Evolutionary conservation across 2,329 filamentous ascomycete genomes (phyloP).

Genomic region (Chaetomium strumarium): DNA sequence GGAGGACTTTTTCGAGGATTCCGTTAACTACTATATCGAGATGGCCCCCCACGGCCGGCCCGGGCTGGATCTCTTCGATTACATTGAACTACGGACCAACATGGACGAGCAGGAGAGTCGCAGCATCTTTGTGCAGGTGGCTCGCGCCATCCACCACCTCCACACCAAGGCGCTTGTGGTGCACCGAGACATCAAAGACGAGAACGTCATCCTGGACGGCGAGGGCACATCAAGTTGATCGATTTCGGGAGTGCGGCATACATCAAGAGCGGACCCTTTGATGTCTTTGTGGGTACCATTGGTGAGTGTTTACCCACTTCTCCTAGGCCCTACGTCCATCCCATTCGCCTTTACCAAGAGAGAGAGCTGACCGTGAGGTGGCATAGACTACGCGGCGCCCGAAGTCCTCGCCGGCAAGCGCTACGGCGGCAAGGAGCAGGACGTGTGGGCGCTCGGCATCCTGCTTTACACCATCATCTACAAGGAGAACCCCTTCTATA

Average conservation of each 20-base stretch:
- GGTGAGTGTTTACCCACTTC: constrained; percentile 52
- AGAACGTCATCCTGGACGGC: constrained; percentile 93
- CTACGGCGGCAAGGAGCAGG: constrained; percentile 93
- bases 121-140: constrained; percentile 93
- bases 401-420: constrained; percentile 89
- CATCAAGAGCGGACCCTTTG: constrained; percentile 96
- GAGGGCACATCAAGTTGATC: constrained; percentile 94
- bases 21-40: constrained; percentile 96
- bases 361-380: not conserved
- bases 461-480: constrained; percentile 98
- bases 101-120: constrained; percentile 95
- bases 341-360: not conserved
- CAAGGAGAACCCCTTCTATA: constrained; percentile 99
- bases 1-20: constrained; percentile 70
- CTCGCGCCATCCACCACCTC: constrained; percentile 80
- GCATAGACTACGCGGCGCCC: constrained; percentile 89
- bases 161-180: constrained; percentile 89
- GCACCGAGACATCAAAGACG: constrained; percentile 97
- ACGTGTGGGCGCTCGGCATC: constrained; percentile 96
- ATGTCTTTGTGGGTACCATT: constrained; percentile 98
- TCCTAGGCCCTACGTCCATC: not conserved
- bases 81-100: constrained; percentile 90
- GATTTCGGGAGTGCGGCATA: constrained; percentile 98
- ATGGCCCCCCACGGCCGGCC: constrained; percentile 93
- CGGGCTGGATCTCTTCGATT: constrained; percentile 98